A percentile compares a stretch with the other conserved stretches of the same genome.
These are phyloP conservation scores for Penicillium sp. DNA, from an alignment of 2,329 filamentous ascomycete genomes.

Conservation along the genomic window DNA sequence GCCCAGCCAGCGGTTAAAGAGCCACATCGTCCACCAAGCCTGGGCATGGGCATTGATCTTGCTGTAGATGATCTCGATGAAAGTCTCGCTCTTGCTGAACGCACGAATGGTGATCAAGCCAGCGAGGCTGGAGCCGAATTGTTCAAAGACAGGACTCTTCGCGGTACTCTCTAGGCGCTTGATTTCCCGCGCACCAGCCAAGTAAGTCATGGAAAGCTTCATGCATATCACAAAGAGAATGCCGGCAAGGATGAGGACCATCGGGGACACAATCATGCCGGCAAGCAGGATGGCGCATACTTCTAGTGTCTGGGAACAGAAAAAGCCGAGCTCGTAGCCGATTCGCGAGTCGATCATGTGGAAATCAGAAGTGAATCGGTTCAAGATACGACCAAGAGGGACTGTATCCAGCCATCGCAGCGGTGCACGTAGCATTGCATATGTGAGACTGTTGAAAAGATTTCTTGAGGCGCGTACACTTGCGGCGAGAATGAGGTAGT, in stretches of 20 bases:
- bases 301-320: constrained; percentile 61
- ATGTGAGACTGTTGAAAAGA: constrained; percentile 68
- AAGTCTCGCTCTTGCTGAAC: constrained; percentile 68
- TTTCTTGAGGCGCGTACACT: constrained; percentile 68
- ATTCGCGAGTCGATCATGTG: constrained; percentile 70
- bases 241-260: constrained; percentile 64
- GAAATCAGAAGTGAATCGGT: constrained; percentile 78
- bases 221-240: constrained; percentile 60
- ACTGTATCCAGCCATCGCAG: constrained; percentile 81
- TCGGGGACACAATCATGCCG: constrained; percentile 56
- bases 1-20: constrained; percentile 76
- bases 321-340: constrained; percentile 63
- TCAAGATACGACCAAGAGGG: constrained; percentile 73
- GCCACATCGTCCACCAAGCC: constrained; percentile 67
- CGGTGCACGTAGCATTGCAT: constrained; percentile 68
- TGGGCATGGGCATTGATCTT: constrained; percentile 69
- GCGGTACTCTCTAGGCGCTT: constrained; percentile 76
- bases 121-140: constrained; percentile 71
- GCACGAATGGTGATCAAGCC: constrained; percentile 76
- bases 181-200: constrained; percentile 70
- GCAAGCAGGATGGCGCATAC: constrained; percentile 68
- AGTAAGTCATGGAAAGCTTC: constrained; percentile 53
- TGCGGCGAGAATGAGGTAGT: constrained; percentile 64
- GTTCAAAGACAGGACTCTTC: constrained; percentile 79
- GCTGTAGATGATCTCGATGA: constrained; percentile 68